Evolutionary conservation across 2,329 filamentous ascomycete species (phyloP), one percentile per base, ranked within the genome.

Genomic region (Byssothecium circinans): DNA sequence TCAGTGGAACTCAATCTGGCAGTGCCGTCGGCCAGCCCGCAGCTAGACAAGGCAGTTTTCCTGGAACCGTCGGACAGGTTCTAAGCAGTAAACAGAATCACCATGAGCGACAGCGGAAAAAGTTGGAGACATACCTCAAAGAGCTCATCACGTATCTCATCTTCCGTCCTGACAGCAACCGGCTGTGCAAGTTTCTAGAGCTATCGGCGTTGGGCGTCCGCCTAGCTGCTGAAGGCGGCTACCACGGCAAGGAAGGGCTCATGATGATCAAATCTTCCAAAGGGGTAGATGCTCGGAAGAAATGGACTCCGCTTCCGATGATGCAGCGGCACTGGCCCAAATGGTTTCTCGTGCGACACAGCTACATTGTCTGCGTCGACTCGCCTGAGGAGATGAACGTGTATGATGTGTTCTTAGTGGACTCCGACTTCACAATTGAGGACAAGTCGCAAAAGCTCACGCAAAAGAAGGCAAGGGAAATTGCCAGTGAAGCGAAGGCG

Each of bases 321-420:
- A 88, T 91, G 64, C 84, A 85, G 43, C 83, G 91, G 11, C 91
- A 96, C 71, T 87, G 84, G 51, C 89, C 91, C 15, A 96, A 96
- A 70, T 99, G 94, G 94, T 99, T 99, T 68, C 78, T 97, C 17
- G 91, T 99, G n/a, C 81, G 94, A 42, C 91, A 97, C 71, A 97
- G 91, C 74, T 99, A 99, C 65, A 86, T 99, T 50, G 92, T 96
- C 36, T 96, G 92, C 59, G 91, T 97, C n/a, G 92, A 97, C 67
- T 96, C 94, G 0, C 94, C 94, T 0, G 92, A 97, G 69, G 95
- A 95, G 61, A 95, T 97, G 88, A 92, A 96, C 63, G 95, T 97
- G 27, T 96, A 96, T 68, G 95, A 99, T 72, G 94, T 99, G 18
- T 97, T 96, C 70, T 80, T 99, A n/a, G 89, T 97, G 20, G 94